These are phyloP conservation scores for Solanum dulcamara DNA, from an alignment of 257 asterid genomes.

Conservation along the genomic window DNA sequence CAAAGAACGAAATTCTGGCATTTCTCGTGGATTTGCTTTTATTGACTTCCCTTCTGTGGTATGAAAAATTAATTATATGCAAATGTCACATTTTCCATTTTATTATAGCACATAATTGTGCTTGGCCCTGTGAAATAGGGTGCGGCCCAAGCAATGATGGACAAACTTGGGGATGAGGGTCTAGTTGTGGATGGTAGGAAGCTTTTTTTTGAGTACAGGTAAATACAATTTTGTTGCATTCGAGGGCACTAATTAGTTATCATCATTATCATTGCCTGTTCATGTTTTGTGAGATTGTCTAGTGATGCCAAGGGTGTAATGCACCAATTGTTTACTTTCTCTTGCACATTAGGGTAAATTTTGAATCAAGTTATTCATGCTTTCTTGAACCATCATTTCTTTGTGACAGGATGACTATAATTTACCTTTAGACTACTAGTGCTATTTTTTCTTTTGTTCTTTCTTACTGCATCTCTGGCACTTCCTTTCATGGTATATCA, in stretches of 20 bases:
- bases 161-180: slow-evolving; percentile 72
- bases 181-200: slow-evolving; percentile 88
- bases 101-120: background rate
- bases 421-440: background rate
- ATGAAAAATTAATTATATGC: slow-evolving; percentile 10
- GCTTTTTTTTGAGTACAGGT: slow-evolving; percentile 94
- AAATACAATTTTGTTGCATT: background rate
- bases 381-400: background rate
- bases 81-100: background rate
- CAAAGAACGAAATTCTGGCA: slow-evolving; percentile 85
- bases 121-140: slow-evolving; percentile 39
- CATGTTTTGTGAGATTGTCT: background rate
- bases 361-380: background rate
- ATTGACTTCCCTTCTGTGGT: slow-evolving; percentile 96
- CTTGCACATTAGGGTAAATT: background rate
- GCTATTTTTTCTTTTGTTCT: background rate
- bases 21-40: slow-evolving; percentile 97
- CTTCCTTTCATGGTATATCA: background rate
- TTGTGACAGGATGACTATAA: background rate
- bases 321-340: background rate
- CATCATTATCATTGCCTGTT: background rate
- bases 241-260: background rate
- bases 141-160: slow-evolving; percentile 94
- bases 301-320: background rate
- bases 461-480: background rate